Evolutionary conservation across 2,329 filamentous ascomycete genomes (phyloP).

Genomic region (Plectosphaerella plurivora): DNA sequence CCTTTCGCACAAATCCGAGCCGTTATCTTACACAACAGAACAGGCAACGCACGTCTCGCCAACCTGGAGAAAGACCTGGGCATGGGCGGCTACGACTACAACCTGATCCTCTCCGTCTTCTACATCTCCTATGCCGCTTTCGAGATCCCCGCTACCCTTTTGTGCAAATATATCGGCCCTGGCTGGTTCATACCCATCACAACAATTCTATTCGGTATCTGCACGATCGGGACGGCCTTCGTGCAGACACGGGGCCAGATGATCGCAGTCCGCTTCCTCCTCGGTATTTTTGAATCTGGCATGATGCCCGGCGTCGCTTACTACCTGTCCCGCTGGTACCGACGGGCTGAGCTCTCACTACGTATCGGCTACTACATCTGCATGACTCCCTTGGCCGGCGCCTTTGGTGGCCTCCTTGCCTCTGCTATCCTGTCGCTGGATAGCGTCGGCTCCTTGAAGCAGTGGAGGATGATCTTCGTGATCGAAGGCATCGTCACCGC

Average conservation of each 20-base stretch:
- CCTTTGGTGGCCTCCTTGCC: slow-evolving; percentile 41
- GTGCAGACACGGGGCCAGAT: slow-evolving; percentile 25
- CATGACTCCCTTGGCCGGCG: slow-evolving; percentile 34
- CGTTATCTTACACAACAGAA: too few relatives aligned
- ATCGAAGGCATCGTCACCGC: neutral
- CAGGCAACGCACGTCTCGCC: slow-evolving; percentile 37
- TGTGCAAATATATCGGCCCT: slow-evolving; percentile 36
- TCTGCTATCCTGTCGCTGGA: slow-evolving; percentile 50
- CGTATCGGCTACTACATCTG: slow-evolving; percentile 39
- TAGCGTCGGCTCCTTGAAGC: slow-evolving; percentile 40
- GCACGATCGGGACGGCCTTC: slow-evolving; percentile 32
- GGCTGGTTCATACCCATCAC: slow-evolving; percentile 28
- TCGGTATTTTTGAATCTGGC: slow-evolving; percentile 36
- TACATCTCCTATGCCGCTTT: slow-evolving; percentile 32
- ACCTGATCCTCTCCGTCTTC: slow-evolving; percentile 33
- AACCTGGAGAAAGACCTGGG: slow-evolving; percentile 36
- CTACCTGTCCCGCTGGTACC: slow-evolving; percentile 44
- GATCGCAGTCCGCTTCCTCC: slow-evolving; percentile 29
- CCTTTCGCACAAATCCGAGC: too few relatives aligned
- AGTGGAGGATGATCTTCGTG: slow-evolving; percentile 69
- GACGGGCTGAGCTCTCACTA: slow-evolving; percentile 41
- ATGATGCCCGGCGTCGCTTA: slow-evolving; percentile 33
- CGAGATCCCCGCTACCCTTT: slow-evolving; percentile 40
- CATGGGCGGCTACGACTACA: slow-evolving; percentile 36
- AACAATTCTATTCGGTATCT: slow-evolving; percentile 34